phyloP scores from a whole-genome alignment of 768 basidiomycete genomes.

The Russula dissimulans region DNA sequence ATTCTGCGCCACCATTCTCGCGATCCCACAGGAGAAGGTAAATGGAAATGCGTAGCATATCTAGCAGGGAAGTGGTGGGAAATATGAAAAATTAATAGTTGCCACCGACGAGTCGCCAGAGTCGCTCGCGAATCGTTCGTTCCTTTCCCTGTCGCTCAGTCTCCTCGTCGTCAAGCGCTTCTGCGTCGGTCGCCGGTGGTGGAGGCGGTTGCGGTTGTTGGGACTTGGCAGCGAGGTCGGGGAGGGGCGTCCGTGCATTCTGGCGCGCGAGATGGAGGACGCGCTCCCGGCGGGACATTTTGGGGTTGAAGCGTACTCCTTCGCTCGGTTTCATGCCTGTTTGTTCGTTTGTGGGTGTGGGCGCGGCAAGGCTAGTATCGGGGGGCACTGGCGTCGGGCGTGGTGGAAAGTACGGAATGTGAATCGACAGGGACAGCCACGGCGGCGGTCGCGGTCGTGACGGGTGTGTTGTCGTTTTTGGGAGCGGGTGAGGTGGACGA shows the following conservation, averaged over 20 bases:
- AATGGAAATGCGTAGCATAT: not conserved
- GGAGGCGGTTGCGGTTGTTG: not conserved
- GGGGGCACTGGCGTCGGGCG: not conserved
- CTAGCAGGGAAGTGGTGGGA: not conserved
- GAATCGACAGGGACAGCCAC: not conserved
- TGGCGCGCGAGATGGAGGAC: slow-evolving; percentile 15
- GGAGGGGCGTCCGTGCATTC: slow-evolving; percentile 16
- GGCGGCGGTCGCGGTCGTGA: not conserved
- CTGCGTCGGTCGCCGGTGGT: not conserved
- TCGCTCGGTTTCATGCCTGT: too few species aligned
- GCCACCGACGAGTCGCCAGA: slow-evolving; percentile 15
- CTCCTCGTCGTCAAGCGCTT: not conserved
- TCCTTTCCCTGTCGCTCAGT: slow-evolving; percentile 6
- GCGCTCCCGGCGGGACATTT: slow-evolving; percentile 15
- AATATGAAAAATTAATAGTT: not conserved
- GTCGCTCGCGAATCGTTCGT: slow-evolving; percentile 16
- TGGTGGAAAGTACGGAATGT: too few species aligned
- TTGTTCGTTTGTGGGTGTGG: not conserved
- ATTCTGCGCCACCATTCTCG: not conserved
- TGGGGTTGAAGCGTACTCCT: not conserved
- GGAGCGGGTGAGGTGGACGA: not conserved
- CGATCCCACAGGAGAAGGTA: not conserved
- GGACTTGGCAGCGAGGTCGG: not conserved
- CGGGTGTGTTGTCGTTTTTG: not conserved
- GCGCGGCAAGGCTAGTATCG: not conserved